These are phyloP conservation scores for Metschnikowia continentalis DNA, from an alignment of 805 yeast genomes.

Conservation along the genomic window DNA sequence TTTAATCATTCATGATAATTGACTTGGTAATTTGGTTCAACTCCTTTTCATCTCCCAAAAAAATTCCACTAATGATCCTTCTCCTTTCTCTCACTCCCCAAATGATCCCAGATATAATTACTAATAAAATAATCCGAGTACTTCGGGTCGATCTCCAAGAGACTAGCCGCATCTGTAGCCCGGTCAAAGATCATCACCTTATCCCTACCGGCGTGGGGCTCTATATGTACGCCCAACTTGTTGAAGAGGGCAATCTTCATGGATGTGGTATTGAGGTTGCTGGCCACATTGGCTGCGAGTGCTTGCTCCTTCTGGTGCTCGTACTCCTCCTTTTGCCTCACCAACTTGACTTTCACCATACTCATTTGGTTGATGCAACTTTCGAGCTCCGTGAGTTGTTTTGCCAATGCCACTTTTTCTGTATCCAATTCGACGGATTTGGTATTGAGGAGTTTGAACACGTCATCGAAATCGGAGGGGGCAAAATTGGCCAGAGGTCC, in stretches of 20 bases:
- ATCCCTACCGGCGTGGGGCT: constrained; percentile 25
- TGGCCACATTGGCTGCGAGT: constrained; percentile 26
- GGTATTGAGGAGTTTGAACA: constrained; percentile 24
- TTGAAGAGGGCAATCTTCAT: constrained; percentile 58
- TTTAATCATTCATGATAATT: no score
- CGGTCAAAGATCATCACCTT: constrained; percentile 49
- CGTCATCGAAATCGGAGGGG: constrained; percentile 16
- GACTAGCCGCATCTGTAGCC: constrained; percentile 42
- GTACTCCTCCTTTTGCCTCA: constrained; percentile 34
- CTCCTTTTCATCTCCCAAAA: no score
- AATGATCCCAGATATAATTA: constrained; percentile 74
- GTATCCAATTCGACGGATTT: constrained; percentile 38
- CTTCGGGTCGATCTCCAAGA: constrained; percentile 49
- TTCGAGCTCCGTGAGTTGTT: constrained; percentile 48
- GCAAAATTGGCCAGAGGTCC: constrained; percentile 5
- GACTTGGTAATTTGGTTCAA: no score
- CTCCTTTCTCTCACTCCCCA: constrained; percentile 15
- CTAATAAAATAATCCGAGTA: constrained; percentile 67
- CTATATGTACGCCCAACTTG: constrained; percentile 53
- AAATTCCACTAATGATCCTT: no score
- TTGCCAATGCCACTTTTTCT: constrained; percentile 48
- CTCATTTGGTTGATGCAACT: constrained; percentile 35
- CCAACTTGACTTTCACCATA: constrained; percentile 33
- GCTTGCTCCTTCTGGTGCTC: constrained; percentile 26
- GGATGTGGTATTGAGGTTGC: constrained; percentile 41